Evolutionary conservation across 2,329 filamentous ascomycete genomes (phyloP), one percentile per base, ranked within the genome.

Genomic region (Verticillium tricorpus): DNA sequence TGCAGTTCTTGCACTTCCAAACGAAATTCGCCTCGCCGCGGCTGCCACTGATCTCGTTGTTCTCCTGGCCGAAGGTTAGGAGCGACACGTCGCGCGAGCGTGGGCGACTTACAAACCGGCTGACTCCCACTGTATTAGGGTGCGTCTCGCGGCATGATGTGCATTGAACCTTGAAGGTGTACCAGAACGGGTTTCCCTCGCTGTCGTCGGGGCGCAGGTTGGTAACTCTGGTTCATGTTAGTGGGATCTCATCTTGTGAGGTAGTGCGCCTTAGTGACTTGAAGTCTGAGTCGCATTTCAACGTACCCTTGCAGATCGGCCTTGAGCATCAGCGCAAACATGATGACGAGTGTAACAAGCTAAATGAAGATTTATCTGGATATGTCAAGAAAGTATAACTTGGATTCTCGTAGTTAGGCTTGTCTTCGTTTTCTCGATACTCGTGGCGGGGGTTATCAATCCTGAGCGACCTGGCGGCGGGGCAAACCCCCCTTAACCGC

Each of bases 1-100:
- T 96, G 88, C 95, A 99, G 73, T 95, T 94, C 78, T 96, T 97
- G 84, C 95, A 99, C 76, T 88, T 93, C 94, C 95, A 99, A n/a
- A 99, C 95, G 76, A 99, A 99, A 77, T 98, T 98, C 64, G 95
- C 95, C 76, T 98, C 93, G 67, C 95, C 95, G 71, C 92, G 86
- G 75, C 93, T 97, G 39, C 93, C 93, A 66, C 92, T 95, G 75
- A 97, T 88, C 67, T 97, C 93, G 72, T 96, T 93, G 71, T 82
- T 84, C 73, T 98, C 94, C 92, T 97, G 65, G 3, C 1, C 28
- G 12, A 1, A 52, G 37, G 45, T 56, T 9, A 57, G 55, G 31
- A 15, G 14, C 11, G 25, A 34, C 4, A 5, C 12, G 9, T 9
- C 1, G 0, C 4, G n/a, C 15, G 11, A 19, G 11, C 15, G 37